Evolutionary conservation across 75 land plant species (phyloP).

Genomic region (Pinus tabuliformis): DNA sequence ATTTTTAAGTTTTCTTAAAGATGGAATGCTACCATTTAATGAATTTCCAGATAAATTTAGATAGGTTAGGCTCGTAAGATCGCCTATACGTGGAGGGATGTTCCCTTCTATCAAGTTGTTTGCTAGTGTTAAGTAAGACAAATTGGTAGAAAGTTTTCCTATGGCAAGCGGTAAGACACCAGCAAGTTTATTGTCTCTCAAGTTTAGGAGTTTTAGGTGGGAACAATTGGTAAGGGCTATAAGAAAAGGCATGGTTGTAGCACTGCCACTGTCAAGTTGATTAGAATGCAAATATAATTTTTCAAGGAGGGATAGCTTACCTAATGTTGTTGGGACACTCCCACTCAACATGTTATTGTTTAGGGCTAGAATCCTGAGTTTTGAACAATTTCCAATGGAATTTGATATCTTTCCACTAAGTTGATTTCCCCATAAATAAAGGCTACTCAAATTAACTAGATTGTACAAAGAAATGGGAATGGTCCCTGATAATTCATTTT

Average conservation of each 20-base stretch:
- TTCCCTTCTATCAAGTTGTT: slow-evolving; percentile 1
- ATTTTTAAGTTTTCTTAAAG: too few relatives aligned
- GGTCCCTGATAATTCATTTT: too few relatives aligned
- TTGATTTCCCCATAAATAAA: slow-evolving; percentile 6
- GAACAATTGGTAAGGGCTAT: not conserved
- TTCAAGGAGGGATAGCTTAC: slow-evolving; percentile 25
- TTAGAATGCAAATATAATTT: slow-evolving; percentile 21
- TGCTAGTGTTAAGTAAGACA: not conserved
- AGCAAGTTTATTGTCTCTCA: slow-evolving; percentile 10
- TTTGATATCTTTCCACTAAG: slow-evolving; percentile 8
- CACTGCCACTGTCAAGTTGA: not conserved
- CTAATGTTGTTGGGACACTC: slow-evolving; percentile 5
- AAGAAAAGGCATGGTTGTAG: slow-evolving; percentile 17
- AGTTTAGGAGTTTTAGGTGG: not conserved
- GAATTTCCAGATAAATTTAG: too few relatives aligned
- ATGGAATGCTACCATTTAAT: too few relatives aligned
- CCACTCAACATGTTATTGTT: too few relatives aligned
- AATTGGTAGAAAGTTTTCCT: slow-evolving; percentile 9
- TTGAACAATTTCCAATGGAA: not conserved
- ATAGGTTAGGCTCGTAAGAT: too few relatives aligned
- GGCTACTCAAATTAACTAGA: not conserved
- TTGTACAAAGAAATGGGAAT: too few relatives aligned
- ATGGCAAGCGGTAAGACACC: slow-evolving; percentile 9
- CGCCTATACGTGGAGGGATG: too few relatives aligned
- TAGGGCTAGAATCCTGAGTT: not conserved